A percentile compares a stretch with the other conserved stretches of the same genome.
These are phyloP conservation scores for Suillus luteus DNA, from an alignment of 768 basidiomycete species.

Conservation along the genomic window DNA sequence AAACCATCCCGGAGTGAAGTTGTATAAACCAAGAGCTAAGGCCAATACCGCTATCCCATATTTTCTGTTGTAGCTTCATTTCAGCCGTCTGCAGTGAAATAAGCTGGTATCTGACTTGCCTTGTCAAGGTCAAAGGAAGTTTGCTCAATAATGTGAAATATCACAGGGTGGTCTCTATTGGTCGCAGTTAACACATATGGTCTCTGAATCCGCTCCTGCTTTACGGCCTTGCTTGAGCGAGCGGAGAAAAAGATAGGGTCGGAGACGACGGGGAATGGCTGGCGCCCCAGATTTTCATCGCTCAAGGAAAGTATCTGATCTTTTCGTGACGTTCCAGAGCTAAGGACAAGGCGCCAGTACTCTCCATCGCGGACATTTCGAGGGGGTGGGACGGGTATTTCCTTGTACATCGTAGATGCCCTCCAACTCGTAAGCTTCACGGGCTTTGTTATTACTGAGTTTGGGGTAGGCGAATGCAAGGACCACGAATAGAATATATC, in stretches of 20 bases:
- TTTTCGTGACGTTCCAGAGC: conserved; percentile 33
- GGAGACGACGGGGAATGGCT: conserved; percentile 64
- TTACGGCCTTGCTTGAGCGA: conserved; percentile 37
- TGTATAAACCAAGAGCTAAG: conserved; percentile 74
- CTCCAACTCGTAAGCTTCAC: conserved; percentile 78
- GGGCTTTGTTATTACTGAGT: conserved; percentile 40
- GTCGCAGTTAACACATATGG: conserved; percentile 44
- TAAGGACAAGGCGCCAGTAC: conserved; percentile 66
- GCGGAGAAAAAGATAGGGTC: conserved; percentile 58
- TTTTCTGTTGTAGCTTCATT: conserved; percentile 62
- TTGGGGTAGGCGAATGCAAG: conserved; percentile 26
- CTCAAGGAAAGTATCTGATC: conserved; percentile 45
- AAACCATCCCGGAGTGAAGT: conserved; percentile 26
- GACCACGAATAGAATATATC: conserved; percentile 78
- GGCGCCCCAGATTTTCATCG: conserved; percentile 41
- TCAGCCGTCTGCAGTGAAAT: neutral
- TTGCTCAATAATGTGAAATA: conserved; percentile 67
- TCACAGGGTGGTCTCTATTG: conserved; percentile 23
- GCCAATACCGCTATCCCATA: conserved; percentile 94
- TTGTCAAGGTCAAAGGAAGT: conserved; percentile 94
- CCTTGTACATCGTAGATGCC: conserved; percentile 69
- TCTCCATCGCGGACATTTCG: conserved; percentile 51
- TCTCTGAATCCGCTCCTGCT: conserved; percentile 72
- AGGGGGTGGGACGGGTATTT: conserved; percentile 69
- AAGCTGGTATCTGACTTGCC: conserved; percentile 43